These are phyloP conservation scores for Lathyrus oleraceus DNA, from an alignment of 306 rosid species.

Conservation along the genomic window DNA sequence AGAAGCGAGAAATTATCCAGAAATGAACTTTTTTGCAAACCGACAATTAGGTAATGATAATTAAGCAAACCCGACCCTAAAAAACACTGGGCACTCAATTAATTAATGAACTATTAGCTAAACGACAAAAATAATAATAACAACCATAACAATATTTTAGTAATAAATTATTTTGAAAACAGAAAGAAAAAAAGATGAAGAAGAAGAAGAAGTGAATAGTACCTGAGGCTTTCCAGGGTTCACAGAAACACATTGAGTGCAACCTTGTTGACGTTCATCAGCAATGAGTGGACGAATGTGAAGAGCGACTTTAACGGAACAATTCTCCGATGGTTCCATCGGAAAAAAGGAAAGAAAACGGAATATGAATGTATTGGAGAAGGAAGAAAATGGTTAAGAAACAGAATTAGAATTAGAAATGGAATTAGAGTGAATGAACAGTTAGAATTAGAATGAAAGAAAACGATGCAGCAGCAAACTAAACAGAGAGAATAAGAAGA, in stretches of 20 bases:
- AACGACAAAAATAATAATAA: slow-evolving; percentile 35
- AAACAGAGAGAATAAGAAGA: slow-evolving; percentile 22
- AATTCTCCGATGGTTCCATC: slow-evolving; percentile 72
- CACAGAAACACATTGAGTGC: slow-evolving; percentile 67
- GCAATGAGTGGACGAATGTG: slow-evolving; percentile 81
- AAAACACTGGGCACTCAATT: slow-evolving; percentile 2
- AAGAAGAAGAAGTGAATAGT: slow-evolving; percentile 17
- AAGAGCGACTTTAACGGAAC: slow-evolving; percentile 77
- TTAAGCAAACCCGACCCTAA: slow-evolving; percentile 2
- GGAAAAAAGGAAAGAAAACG: neutral
- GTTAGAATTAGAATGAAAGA: slow-evolving; percentile 43
- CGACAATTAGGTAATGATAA: neutral
- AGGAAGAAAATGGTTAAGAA: slow-evolving; percentile 9
- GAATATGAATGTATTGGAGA: neutral
- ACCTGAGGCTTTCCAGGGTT: slow-evolving; percentile 67
- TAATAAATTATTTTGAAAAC: slow-evolving; percentile 1
- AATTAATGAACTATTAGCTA: slow-evolving; percentile 28
- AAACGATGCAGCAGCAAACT: slow-evolving; percentile 48
- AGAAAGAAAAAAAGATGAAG: neutral
- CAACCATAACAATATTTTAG: neutral
- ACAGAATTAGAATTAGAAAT: slow-evolving; percentile 3
- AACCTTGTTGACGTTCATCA: slow-evolving; percentile 72
- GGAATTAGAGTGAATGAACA: slow-evolving; percentile 24
- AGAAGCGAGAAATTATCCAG: slow-evolving; percentile 27
- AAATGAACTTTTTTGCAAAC: neutral